phyloP scores from a whole-genome alignment of 116 monocot species.

The Papilionanthe hybrid region DNA sequence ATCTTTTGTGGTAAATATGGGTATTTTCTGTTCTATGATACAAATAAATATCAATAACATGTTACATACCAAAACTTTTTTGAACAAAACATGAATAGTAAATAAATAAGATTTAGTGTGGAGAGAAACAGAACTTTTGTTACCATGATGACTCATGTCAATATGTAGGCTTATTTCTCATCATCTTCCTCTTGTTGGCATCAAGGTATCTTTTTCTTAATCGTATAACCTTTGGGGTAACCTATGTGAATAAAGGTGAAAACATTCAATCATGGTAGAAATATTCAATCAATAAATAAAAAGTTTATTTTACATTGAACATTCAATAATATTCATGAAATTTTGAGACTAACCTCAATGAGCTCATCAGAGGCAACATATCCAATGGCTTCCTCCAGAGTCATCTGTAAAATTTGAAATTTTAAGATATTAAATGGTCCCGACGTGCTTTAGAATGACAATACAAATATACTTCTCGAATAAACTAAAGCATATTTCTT shows the following conservation, averaged over 20 bases:
- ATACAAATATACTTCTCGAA: too few relatives aligned
- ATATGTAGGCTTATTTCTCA: constrained; percentile 74
- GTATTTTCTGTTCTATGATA: neutral
- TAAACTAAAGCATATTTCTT: too few relatives aligned
- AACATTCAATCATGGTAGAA: neutral
- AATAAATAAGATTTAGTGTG: neutral
- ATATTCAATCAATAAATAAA: neutral
- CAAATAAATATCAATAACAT: neutral
- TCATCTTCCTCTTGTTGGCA: constrained; percentile 71
- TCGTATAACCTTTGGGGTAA: constrained; percentile 81
- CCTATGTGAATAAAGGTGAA: constrained; percentile 30
- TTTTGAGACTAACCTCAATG: constrained; percentile 60
- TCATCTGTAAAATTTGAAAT: constrained; percentile 59
- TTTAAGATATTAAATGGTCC: neutral
- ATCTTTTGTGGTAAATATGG: neutral
- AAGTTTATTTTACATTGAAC: neutral
- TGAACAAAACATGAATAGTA: neutral
- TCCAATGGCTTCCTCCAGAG: constrained; percentile 93
- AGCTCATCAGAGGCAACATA: constrained; percentile 97
- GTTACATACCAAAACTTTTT: neutral
- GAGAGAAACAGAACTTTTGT: neutral
- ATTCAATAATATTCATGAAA: neutral
- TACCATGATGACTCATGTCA: constrained; percentile 9
- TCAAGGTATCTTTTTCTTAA: constrained; percentile 87
- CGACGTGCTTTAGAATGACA: too few relatives aligned